Evolutionary conservation across 2,329 filamentous ascomycete species (phyloP), one percentile per base, ranked within the genome.

Genomic region (Chrysosporium queenslandicum): DNA sequence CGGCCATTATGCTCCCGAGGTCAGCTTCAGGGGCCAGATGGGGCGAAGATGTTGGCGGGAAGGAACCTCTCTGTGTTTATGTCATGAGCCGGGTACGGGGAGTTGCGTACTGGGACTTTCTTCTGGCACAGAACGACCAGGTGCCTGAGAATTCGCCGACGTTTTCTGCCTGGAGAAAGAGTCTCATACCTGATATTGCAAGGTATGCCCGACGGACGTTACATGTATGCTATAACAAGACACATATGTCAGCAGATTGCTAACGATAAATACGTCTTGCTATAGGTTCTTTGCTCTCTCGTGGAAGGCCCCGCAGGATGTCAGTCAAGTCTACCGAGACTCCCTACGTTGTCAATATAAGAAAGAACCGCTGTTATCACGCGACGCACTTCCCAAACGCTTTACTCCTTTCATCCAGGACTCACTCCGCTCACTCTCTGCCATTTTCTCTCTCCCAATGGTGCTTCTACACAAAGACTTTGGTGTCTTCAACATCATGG

Each of bases 401-500:
- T 55, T 53, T 29, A 45, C 36, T 9, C 46, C 50, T 2, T 41
- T 50, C 2, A 53, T 55, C 37, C 29, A 46, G 32, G 14, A 40
- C n/a, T 34, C 27, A 21, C 50, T 71, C 34, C 55, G 59, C 40
- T 62, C 63, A 3, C 56, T 72, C 9, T 59, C 62, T 7, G 53
- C 51, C 30, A 65, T 71, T 50, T 50, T 71, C 25, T 67, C 67
- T 34, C 61, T 72, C 11, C 68, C 67, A 1, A 69, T 68, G 62
- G 68, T 71, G 4, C 63, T 73, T n/a, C 61, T 70, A 2, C 67
- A 73, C 53, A 57, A 58, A 53, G 68, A 72, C 50, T 69, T 74
- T 56, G 58, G 65, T 20, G 30, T 50, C 27, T 67, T 58, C 60
- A 74, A 74, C 53, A 67, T 73, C 39, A 63, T 73, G 8, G 69